phyloP scores from a whole-genome alignment of 139 green algal species.

The Chlamydomonas applanata region DNA sequence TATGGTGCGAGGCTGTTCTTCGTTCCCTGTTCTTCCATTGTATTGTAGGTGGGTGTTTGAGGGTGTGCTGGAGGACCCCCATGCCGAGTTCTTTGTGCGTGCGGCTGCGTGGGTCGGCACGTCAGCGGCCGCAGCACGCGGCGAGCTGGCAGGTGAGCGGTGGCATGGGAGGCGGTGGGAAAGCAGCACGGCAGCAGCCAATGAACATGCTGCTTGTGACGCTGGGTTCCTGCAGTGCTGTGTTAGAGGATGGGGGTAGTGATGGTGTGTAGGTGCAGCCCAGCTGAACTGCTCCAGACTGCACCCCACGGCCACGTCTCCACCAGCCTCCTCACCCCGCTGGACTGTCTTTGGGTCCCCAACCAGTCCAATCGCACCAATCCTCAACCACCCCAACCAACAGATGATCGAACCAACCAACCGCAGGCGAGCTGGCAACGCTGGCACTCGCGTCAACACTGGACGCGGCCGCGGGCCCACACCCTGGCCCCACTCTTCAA shows the following conservation, averaged over 20 bases:
- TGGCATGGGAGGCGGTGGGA: too few species aligned
- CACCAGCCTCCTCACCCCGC: too few species aligned
- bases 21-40: too few species aligned
- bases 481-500: too few species aligned
- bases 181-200: too few species aligned
- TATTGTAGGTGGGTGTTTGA: constrained; percentile 88
- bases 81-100: constrained; percentile 85
- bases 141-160: background rate
- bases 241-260: too few species aligned
- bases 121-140: background rate
- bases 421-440: constrained; percentile 2
- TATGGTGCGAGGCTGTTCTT: too few species aligned
- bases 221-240: too few species aligned
- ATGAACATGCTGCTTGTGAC: too few species aligned
- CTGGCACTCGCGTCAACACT: background rate
- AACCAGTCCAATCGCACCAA: background rate
- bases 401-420: background rate
- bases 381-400: background rate
- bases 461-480: background rate
- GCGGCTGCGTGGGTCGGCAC: constrained; percentile 7
- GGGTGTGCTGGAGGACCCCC: constrained; percentile 71
- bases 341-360: background rate
- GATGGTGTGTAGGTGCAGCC: too few species aligned
- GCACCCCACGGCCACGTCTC: too few species aligned
- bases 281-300: too few species aligned